phyloP scores from a whole-genome alignment of 2,329 filamentous ascomycete genomes.

The Graphilbum sp. region DNA sequence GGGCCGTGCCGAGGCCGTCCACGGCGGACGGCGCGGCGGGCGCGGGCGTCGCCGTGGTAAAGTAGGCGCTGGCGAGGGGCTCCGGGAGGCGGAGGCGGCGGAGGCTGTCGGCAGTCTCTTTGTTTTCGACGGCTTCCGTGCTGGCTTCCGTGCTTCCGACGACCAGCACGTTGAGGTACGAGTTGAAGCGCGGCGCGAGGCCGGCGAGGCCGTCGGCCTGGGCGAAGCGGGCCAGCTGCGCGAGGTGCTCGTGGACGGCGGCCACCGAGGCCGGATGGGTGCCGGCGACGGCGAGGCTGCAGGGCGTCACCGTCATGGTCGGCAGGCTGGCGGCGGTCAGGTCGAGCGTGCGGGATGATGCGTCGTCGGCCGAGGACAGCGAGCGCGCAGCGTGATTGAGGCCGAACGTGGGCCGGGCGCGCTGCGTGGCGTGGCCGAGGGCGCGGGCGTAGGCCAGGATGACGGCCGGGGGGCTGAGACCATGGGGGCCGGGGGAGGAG shows the following conservation, averaged over 20 bases:
- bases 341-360: conserved; percentile 5
- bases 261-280: neutral
- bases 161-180: conserved; percentile 8
- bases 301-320: neutral
- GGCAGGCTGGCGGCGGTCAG: conserved; percentile 1
- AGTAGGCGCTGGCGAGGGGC: too few species aligned
- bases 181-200: conserved; percentile 6
- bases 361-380: conserved; percentile 5
- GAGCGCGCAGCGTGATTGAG: conserved; percentile 7
- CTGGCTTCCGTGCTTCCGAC: neutral
- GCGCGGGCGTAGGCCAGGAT: conserved; percentile 7
- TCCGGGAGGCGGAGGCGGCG: too few species aligned
- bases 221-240: conserved; percentile 7
- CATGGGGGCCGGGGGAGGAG: too few species aligned
- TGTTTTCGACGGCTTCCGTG: neutral
- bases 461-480: neutral
- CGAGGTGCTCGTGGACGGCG: conserved; percentile 6
- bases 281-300: neutral
- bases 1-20: too few species aligned
- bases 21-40: too few species aligned
- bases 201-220: conserved; percentile 6
- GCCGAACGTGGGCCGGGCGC: conserved; percentile 7
- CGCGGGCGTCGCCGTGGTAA: too few species aligned
- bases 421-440: conserved; percentile 2
- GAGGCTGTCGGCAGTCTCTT: neutral